Base-by-base conservation (phyloP, 106 monocot genomes). In the Platanthera zijinensis region DNA sequence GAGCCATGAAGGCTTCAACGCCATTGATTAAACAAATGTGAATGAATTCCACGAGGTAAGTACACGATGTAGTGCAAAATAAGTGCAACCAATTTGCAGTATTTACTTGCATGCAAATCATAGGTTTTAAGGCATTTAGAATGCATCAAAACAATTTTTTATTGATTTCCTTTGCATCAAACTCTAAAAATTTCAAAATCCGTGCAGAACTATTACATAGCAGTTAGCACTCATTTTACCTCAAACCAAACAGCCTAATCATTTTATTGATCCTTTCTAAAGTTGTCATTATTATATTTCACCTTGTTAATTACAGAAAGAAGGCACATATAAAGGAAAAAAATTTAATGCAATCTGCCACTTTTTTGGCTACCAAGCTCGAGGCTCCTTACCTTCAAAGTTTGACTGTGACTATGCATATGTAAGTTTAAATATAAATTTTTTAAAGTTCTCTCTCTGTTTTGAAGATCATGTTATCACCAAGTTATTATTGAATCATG, bases 281-380 rank as follows among this genome's bases (percentile, higher is more conserved):
- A n/a, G 11, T 32, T 19, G 12, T 30, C 32, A 30, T 66, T 66
- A 39, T 32, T 66, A 32, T 66, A 66, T 66, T 66, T 66, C 11
- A 32, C 66, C 66, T 66, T 66, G 25, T 66, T 48, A 47, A 7
- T 72, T 51, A 50, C 85, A 93, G 93, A 93, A 90, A 81, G 87
- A 80, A 72, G 90, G 90, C 10, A 83, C 71, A 19, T 93, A 88
- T 18, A 88, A 84, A 78, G 93, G 93, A 50, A 93, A 93, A 86
- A 93, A 93, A 76, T 90, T 93, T 75, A 90, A 85, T 82, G 76
- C 93, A 2, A 93, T 90, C 76, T 90, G 93, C 77, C 93, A 90
- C 81, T 93, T 93, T 64, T 93, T 93, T 75, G 93, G 93, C 7
- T 90, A 93, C 73, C 90, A 90, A 52, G 90, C 93, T 56, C 87